Base-by-base conservation (phyloP, 2,329 filamentous ascomycete genomes). In the Fusarium nelsonii region DNA sequence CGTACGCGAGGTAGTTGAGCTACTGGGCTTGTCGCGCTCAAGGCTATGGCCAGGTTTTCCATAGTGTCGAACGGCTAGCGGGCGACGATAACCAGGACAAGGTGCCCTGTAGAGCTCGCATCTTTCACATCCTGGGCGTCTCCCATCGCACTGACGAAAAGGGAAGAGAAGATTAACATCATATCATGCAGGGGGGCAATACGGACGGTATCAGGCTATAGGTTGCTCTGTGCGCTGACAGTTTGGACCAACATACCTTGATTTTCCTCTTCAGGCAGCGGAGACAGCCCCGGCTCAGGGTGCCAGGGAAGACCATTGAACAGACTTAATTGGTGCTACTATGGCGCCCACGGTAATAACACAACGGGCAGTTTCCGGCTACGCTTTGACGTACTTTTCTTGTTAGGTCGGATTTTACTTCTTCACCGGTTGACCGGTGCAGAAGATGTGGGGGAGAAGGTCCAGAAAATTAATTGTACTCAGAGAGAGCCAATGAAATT, bases 231-330 rank as follows among this genome's bases (percentile, higher is more conserved):
- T 32, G 46, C 16, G 16, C 12, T 28, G 15, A 49, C 41, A 3
- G 34, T 6, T 15, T 20, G 11, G 39, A 23, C 8, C 40, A 34
- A 39, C 59, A 14, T 34, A 67, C 63, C 26, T 68, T 68, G 14
- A 67, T 54, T 43, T 63, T 67, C 11, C 63, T 58, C 40, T 63
- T 63, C 18, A 44, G 26, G 26, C 65, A 68, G 15, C 63, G 64
- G 32, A 28, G 50, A 43, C 64, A 68, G 26, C 63, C 65, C 15
- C 30, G 40, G 28, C 65, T 68, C 7, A 63, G 23, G 0, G 40
- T 34, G 15, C 65, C 65, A 20, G 65, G 65, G 44, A 67, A 68
- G 8, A 68, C 63, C 65, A 68, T 68, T 10, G 23, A 12, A 9
- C 4, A 50, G 32, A 20, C 36, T 26, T 34, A 7, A 36, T 32